Evolutionary conservation across 1,139 yeast species (phyloP), one percentile per base, ranked within the genome.

Genomic region (Geotrichum fermentans): DNA sequence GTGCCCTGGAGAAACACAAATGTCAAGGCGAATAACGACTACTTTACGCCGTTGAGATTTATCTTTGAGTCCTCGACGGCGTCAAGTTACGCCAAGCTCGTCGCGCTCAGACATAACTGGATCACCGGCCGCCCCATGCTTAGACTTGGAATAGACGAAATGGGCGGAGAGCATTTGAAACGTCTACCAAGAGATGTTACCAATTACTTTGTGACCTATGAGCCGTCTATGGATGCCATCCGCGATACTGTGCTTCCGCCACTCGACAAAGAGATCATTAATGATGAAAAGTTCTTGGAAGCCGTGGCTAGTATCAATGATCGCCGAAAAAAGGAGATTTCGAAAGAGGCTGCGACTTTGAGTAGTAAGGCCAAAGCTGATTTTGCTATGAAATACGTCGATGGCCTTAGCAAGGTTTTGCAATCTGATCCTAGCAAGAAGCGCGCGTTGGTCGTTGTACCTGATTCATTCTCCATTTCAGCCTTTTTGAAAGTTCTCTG

Each of bases 1-100:
- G 42, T 49, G 21, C 46, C 55, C 11, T 54, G 59, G 59, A 47
- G 61, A 34, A 54, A 57, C 39, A 51, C 55, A 13, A 47, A 52
- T 33, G 42, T 55, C 16, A 47, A 49, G 37, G 35, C 38, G 34
- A 33, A 44, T 14, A 21, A 28, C 17, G 54, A 49, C 5, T 28
- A 24, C 16, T 37, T 51, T 36, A 32, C 36, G 3, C 60, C 61
- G 3, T 39, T 57, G 21, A 45, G 54, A 28, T 36, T 54, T 32
- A 45, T 57, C 13, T 21, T 57, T 36, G 51, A 41, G 33, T 52
- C 59, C 21, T 51, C 57, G 1, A 52, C 54, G 4, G 58, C 56
- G 17, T 47, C 51, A 13, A 37, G 43, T 7, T 46, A 52, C 20
- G 33, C 52, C 16, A 50, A 52, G 22, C 36, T 50, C 20, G 33